Evolutionary conservation across 1,284 basidiomycete species (phyloP).

Genomic region (Golubevia sp.): DNA sequence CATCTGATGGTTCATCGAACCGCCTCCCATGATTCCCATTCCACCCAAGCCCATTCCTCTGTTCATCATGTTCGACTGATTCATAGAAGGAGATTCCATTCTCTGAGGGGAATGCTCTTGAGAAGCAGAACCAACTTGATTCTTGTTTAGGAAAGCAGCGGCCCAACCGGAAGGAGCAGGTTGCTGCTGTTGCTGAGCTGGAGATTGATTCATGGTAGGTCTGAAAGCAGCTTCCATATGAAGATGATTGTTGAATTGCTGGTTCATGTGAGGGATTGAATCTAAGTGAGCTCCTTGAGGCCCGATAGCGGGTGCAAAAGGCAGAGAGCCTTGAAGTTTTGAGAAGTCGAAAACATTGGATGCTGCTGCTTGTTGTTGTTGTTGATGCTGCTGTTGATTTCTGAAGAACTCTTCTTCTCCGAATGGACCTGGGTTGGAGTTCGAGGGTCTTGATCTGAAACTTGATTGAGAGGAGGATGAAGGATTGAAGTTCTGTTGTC

Average conservation of each 20-base stretch:
- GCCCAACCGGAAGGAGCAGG: neutral
- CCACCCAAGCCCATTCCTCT: too few species aligned
- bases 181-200: constrained; percentile 1
- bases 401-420: constrained; percentile 30
- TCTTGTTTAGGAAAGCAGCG: too few species aligned
- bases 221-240: neutral
- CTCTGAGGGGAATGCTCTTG: too few species aligned
- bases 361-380: neutral
- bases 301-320: constrained; percentile 7
- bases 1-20: too few species aligned
- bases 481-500: constrained; percentile 1
- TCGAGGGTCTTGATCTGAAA: constrained; percentile 1
- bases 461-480: constrained; percentile 1
- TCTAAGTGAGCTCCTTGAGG: constrained; percentile 1
- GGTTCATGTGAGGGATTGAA: constrained; percentile 3
- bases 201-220: neutral
- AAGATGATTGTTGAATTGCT: constrained; percentile 8
- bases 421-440: constrained; percentile 1
- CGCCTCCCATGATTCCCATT: too few species aligned
- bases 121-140: too few species aligned
- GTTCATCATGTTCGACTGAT: too few species aligned
- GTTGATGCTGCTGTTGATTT: constrained; percentile 5
- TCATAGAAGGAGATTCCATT: too few species aligned
- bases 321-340: constrained; percentile 11
- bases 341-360: constrained; percentile 5